Base-by-base conservation (phyloP, 2,329 filamentous ascomycete genomes). In the Xylariaceae sp. region DNA sequence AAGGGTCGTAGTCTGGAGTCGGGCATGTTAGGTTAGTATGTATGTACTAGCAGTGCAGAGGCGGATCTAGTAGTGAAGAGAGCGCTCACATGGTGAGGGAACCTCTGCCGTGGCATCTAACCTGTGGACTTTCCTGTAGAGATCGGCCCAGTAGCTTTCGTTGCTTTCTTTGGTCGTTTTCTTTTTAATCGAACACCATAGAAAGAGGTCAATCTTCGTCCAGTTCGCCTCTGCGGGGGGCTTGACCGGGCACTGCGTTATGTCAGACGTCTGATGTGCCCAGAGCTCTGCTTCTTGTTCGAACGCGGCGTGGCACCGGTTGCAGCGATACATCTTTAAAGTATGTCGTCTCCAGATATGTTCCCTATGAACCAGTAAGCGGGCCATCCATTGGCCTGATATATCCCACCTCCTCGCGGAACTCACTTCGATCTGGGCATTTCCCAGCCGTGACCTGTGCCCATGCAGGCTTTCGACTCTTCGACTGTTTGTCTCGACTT, bases 281-380 rank as follows among this genome's bases (percentile, higher is more conserved):
- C 35, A 21, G n/a, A 52, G 46, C 3, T 43, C 29, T 4, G 30
- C 38, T 15, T n/a, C 16, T 8, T 14, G 30, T 21, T 51, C 16
- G 15, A 50, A 52, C 17, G 46, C 37, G 5, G 11, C 18, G 5
- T 47, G 37, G 17, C 50, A 52, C 16, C 50, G 46, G 17, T 31
- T 37, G 14, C 50, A 52, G 11, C 41, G 41, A n/a, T 41, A 40
- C 5, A 27, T 18, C 3, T 9, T 9, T 9, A 35, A 46, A 16
- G 24, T 39, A 24, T 52, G 50, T 3, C 39, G 44, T 23, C 50
- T 47, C 16, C 49, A 43, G 9, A 52, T 38, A 18, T 52, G 50
- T 17, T 51, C 50, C 24, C 50, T 52, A 32, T 12, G 13, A 30
- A 18, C 8, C n/a, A n/a, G n/a, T n/a, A n/a, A n/a, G n/a, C n/a